phyloP scores from a whole-genome alignment of 2,329 filamentous ascomycete genomes.

The Aureobasidium sp. region DNA sequence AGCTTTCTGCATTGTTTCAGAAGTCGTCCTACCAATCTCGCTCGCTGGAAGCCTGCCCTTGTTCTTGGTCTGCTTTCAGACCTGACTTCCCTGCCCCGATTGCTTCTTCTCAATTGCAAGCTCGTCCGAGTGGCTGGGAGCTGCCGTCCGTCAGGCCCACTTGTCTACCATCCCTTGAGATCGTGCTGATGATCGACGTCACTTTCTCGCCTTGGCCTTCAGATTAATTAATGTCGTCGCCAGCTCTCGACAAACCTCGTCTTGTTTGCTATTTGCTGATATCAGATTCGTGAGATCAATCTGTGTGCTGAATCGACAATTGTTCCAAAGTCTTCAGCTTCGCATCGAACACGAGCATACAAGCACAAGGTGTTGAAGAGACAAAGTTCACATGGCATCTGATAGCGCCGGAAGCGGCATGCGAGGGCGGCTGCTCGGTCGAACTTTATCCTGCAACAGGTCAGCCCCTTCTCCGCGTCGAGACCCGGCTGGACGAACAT shows the following conservation, averaged over 20 bases:
- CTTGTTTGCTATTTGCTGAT: neutral
- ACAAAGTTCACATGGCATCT: constrained; percentile 8
- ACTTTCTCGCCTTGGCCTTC: constrained; percentile 7
- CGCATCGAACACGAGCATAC: neutral
- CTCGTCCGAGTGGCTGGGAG: constrained; percentile 13
- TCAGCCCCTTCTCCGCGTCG: constrained; percentile 10
- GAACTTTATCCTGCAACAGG: constrained; percentile 8
- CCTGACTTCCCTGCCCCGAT: neutral
- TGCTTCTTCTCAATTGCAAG: constrained; percentile 10
- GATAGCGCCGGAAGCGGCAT: constrained; percentile 11
- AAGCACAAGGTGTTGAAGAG: neutral
- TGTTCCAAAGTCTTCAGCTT: neutral
- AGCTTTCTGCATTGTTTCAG: constrained; percentile 16
- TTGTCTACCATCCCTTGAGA: constrained; percentile 5
- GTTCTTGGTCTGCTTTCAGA: no score
- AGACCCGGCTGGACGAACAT: constrained; percentile 11
- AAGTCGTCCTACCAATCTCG: constrained; percentile 13
- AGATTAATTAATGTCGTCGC: constrained; percentile 13
- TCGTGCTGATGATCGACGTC: constrained; percentile 16
- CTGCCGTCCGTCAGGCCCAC: constrained; percentile 15
- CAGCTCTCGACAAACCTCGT: neutral
- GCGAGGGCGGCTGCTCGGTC: constrained; percentile 13
- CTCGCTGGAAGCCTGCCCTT: constrained; percentile 1
- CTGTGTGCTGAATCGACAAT: neutral
- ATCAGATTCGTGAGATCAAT: neutral